Conservation (phyloP, 768 basidiomycete genomes). For the Boletus vermiculosoides region DNA sequence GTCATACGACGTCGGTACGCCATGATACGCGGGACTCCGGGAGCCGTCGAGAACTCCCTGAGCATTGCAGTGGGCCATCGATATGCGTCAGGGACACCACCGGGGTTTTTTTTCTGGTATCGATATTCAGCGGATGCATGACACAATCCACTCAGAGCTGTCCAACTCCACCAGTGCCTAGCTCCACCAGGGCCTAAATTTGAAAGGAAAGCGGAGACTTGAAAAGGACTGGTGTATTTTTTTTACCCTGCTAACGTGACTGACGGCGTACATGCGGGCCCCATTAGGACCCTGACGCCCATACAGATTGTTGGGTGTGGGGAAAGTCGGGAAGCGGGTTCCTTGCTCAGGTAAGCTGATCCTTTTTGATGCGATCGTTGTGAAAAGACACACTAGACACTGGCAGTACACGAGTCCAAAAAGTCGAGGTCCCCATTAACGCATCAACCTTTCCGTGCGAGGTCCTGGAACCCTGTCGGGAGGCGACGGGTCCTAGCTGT, state of each 20-base stretch:
- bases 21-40: neutral
- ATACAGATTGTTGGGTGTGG: neutral
- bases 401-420: neutral
- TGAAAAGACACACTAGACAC: neutral
- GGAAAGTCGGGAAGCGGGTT: slow-evolving; percentile 1
- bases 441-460: neutral
- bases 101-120: neutral
- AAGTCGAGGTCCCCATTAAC: neutral
- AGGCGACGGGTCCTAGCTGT: neutral
- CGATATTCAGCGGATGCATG: neutral
- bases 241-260: slow-evolving; percentile 18
- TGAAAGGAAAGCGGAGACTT: neutral
- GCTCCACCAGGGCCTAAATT: neutral
- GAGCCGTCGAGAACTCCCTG: neutral
- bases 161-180: neutral
- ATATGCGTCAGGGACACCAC: neutral
- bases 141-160: neutral
- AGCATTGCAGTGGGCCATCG: neutral
- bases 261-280: slow-evolving; percentile 2
- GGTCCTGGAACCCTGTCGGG: neutral
- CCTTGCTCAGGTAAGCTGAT: neutral
- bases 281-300: slow-evolving; percentile 1
- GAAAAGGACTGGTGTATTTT: neutral
- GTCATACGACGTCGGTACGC: neutral
- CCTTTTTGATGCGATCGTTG: slow-evolving; percentile 1